Evolutionary conservation across 1,139 yeast species (phyloP).

Genomic region (Magnusiomyces suaveolens): DNA sequence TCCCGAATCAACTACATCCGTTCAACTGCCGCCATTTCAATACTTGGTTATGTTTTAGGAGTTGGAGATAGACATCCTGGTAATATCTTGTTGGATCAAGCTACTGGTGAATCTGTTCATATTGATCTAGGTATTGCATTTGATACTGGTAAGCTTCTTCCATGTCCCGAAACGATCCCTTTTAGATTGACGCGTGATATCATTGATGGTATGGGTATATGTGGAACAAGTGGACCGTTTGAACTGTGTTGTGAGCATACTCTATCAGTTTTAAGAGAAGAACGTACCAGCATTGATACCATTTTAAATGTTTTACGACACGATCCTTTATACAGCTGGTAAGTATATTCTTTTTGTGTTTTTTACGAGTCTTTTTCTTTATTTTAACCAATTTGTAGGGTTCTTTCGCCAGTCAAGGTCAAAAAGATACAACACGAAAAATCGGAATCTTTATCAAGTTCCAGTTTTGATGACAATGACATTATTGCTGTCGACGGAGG

Average conservation of each 20-base stretch:
- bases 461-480: neutral
- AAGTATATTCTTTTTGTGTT: slow-evolving; percentile 34
- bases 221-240: slow-evolving; percentile 72
- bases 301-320: slow-evolving; percentile 78
- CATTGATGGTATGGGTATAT: slow-evolving; percentile 84
- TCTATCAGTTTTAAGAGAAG: slow-evolving; percentile 53
- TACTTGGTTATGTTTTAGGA: slow-evolving; percentile 80
- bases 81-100: slow-evolving; percentile 70
- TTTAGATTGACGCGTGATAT: slow-evolving; percentile 84
- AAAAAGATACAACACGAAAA: slow-evolving; percentile 43
- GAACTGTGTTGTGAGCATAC: slow-evolving; percentile 65
- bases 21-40: slow-evolving; percentile 78
- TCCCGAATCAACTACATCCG: slow-evolving; percentile 58
- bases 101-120: slow-evolving; percentile 85
- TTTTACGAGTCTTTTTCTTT: neutral
- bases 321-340: slow-evolving; percentile 93
- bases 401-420: slow-evolving; percentile 32
- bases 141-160: slow-evolving; percentile 76
- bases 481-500: slow-evolving; percentile 42
- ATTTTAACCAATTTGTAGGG: slow-evolving; percentile 18
- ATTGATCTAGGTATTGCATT: slow-evolving; percentile 95
- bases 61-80: slow-evolving; percentile 93
- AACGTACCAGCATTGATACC: slow-evolving; percentile 62
- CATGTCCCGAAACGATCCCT: slow-evolving; percentile 90
- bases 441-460: slow-evolving; percentile 24